phyloP scores from a whole-genome alignment of 225 moss, liverwort and hornwort genomes.

The Pseudisothecium myosuroides region DNA sequence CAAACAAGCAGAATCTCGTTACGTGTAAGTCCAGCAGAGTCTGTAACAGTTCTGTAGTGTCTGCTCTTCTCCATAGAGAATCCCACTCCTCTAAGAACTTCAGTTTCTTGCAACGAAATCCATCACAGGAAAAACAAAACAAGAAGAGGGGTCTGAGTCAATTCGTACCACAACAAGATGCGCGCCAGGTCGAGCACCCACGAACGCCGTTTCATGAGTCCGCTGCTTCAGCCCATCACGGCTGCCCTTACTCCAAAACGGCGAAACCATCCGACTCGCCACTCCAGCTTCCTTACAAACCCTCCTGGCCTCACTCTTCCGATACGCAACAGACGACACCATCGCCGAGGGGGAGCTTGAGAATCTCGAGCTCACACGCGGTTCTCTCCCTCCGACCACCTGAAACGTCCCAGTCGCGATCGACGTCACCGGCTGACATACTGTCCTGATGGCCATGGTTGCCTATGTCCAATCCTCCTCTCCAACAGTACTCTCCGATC shows the following conservation, averaged over 20 bases:
- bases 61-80: neutral
- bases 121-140: neutral
- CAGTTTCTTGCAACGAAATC: neutral
- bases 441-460: neutral
- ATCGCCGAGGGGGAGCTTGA: neutral
- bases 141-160: neutral
- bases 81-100: neutral
- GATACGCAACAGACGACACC: constrained; percentile 6
- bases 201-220: neutral
- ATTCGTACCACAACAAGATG: constrained; percentile 25
- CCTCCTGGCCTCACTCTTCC: neutral
- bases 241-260: constrained; percentile 22
- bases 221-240: neutral
- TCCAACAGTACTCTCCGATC: neutral
- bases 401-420: neutral
- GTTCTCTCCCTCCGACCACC: neutral
- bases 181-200: neutral
- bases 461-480: neutral
- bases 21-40: neutral
- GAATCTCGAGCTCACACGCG: neutral
- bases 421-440: neutral
- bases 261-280: neutral
- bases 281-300: constrained; percentile 5
- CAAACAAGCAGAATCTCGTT: neutral
- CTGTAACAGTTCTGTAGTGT: neutral